phyloP scores from a whole-genome alignment of 345 rosid species.

The Eucalyptus brandiana region DNA sequence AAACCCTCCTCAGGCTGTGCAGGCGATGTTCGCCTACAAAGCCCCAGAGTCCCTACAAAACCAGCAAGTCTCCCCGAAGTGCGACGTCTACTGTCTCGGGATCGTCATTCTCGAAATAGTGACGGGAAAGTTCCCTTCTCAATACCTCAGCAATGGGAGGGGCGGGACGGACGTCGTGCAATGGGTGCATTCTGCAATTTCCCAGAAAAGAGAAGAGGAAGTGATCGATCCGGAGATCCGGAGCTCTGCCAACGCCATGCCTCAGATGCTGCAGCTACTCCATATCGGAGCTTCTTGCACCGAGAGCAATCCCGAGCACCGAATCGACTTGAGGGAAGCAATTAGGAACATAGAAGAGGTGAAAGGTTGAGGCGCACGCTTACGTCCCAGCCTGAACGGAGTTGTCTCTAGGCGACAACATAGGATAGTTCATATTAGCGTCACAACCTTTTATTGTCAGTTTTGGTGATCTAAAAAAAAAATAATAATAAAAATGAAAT shows the following conservation, averaged over 20 bases:
- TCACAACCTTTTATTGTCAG: background rate
- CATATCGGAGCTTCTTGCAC: conserved; percentile 52
- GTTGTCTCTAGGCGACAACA: background rate
- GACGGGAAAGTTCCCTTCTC: conserved; percentile 74
- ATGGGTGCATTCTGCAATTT: conserved; percentile 34
- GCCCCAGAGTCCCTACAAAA: conserved; percentile 42
- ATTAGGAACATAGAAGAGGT: conserved; percentile 46
- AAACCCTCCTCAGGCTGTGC: conserved; percentile 12
- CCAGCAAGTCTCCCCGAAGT: conserved; percentile 39
- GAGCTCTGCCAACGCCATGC: conserved; percentile 4
- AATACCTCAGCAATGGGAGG: conserved; percentile 38
- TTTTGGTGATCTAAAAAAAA: background rate
- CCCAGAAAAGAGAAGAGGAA: conserved; percentile 24
- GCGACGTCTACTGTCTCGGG: conserved; percentile 78
- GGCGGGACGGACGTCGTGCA: conserved; percentile 57
- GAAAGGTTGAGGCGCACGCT: background rate
- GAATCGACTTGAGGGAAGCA: conserved; percentile 46
- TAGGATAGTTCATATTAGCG: background rate
- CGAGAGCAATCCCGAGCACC: conserved; percentile 26
- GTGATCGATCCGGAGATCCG: conserved; percentile 65
- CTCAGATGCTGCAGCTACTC: conserved; percentile 34
- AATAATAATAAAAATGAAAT: background rate
- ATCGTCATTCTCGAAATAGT: conserved; percentile 61
- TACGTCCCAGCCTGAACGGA: background rate
- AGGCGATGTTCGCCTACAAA: conserved; percentile 43